A percentile compares a stretch with the other conserved stretches of the same genome.
These are phyloP conservation scores for Nissolia schottii DNA, from an alignment of 306 rosid genomes.

Conservation along the genomic window DNA sequence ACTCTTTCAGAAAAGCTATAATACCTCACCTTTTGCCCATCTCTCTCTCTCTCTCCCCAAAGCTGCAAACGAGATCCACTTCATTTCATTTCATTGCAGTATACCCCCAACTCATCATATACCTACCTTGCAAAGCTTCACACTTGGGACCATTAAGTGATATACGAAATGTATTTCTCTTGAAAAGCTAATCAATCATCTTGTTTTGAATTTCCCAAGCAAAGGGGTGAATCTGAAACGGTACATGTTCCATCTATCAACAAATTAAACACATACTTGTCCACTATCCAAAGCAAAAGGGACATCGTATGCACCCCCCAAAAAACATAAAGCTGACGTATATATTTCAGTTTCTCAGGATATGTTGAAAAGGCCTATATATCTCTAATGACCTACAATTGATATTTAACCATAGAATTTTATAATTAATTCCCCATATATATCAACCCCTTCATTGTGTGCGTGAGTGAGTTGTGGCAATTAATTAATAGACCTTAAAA, in stretches of 20 bases:
- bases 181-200: conserved; percentile 63
- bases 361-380: conserved; percentile 40
- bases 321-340: conserved; percentile 43
- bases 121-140: conserved; percentile 25
- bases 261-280: conserved; percentile 36
- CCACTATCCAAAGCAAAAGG: conserved; percentile 63
- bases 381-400: conserved; percentile 20
- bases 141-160: conserved; percentile 39
- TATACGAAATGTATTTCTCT: conserved; percentile 17
- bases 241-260: conserved; percentile 68
- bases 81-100: background rate
- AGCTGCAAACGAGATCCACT: conserved; percentile 59
- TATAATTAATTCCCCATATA: background rate
- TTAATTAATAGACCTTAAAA: background rate
- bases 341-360: conserved; percentile 25
- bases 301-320: conserved; percentile 39
- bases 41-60: conserved; percentile 15
- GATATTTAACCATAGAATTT: too few species aligned
- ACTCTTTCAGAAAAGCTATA: too few species aligned
- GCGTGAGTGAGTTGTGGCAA: background rate
- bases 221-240: conserved; percentile 50
- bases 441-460: background rate
- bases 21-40: background rate
- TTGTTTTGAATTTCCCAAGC: conserved; percentile 61
- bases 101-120: too few species aligned